phyloP scores from a whole-genome alignment of 116 monocot species.

The Cymodocea nodosa region DNA sequence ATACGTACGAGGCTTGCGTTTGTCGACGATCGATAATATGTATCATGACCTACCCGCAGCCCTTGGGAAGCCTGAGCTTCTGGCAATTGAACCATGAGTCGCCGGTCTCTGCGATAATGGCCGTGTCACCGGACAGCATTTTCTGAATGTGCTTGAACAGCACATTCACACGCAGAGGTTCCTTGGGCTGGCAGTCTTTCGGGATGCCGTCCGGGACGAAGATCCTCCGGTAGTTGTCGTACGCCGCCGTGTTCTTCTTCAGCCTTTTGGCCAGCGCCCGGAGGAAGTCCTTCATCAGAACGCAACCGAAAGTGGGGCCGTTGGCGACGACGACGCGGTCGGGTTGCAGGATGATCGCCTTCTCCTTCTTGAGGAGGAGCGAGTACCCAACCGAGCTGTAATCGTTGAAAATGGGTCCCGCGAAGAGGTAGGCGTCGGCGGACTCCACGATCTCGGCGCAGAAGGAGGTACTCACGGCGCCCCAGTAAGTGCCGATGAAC shows the following conservation, averaged over 20 bases:
- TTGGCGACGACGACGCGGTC: slow-evolving; percentile 42
- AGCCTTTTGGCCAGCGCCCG: slow-evolving; percentile 38
- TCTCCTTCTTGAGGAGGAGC: slow-evolving; percentile 58
- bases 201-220: slow-evolving; percentile 37
- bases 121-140: slow-evolving; percentile 24
- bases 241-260: slow-evolving; percentile 34
- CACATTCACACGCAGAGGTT: slow-evolving; percentile 42
- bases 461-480: slow-evolving; percentile 37
- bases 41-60: slow-evolving; percentile 29
- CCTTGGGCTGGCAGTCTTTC: slow-evolving; percentile 12
- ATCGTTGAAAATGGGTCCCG: slow-evolving; percentile 62
- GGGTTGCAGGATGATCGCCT: slow-evolving; percentile 59
- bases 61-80: slow-evolving; percentile 44
- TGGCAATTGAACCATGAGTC: slow-evolving; percentile 71
- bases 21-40: too few relatives aligned
- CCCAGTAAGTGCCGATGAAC: slow-evolving; percentile 81
- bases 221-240: slow-evolving; percentile 45
- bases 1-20: too few relatives aligned
- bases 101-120: slow-evolving; percentile 47
- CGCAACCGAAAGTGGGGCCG: slow-evolving; percentile 53
- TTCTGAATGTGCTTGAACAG: slow-evolving; percentile 47
- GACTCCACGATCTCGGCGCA: slow-evolving; percentile 49
- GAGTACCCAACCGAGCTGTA: slow-evolving; percentile 75
- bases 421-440: slow-evolving; percentile 63
- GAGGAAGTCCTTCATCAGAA: slow-evolving; percentile 60